Conservation (phyloP, 129 eudicot genomes). For the Logfia minima region DNA sequence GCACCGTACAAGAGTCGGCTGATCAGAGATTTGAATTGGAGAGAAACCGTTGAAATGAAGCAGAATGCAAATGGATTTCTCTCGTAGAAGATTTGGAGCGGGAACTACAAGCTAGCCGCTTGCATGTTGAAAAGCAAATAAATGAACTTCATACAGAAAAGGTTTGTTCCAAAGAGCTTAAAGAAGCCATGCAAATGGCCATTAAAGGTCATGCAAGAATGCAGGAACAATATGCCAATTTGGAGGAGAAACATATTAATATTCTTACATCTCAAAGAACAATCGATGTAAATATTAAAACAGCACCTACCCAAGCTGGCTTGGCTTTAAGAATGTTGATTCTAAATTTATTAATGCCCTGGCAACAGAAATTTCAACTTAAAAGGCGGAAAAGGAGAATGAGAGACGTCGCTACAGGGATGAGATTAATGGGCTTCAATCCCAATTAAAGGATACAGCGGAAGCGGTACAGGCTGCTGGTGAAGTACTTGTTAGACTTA, state of each 20-base stretch:
- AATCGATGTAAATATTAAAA: constrained; percentile 77
- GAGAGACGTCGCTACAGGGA: constrained; percentile 67
- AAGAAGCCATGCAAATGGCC: constrained; percentile 93
- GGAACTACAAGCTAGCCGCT: constrained; percentile 61
- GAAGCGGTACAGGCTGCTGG: constrained; percentile 99
- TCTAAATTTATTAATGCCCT: constrained; percentile 75
- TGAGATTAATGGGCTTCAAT: constrained; percentile 77
- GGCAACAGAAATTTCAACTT: constrained; percentile 74
- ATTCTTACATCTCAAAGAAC: constrained; percentile 68
- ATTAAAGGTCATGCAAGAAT: constrained; percentile 92
- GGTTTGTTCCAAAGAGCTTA: constrained; percentile 82
- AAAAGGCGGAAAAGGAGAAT: constrained; percentile 74
- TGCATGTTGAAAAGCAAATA: constrained; percentile 52
- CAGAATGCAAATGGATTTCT: constrained; percentile 78
- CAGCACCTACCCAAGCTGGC: constrained; percentile 88
- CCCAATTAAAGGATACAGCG: constrained; percentile 84
- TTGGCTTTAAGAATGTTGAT: constrained; percentile 81
- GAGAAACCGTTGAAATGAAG: constrained; percentile 51
- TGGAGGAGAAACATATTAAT: constrained; percentile 80
- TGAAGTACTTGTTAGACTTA: constrained; percentile 88
- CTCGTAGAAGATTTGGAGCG: constrained; percentile 62
- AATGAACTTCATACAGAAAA: constrained; percentile 66
- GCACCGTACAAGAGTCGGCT: constrained; percentile 46
- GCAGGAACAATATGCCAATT: constrained; percentile 93
- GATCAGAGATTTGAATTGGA: constrained; percentile 38